Evolutionary conservation across 2,329 filamentous ascomycete genomes (phyloP), one percentile per base, ranked within the genome.

Genomic region (Bipolaris zeicola): DNA sequence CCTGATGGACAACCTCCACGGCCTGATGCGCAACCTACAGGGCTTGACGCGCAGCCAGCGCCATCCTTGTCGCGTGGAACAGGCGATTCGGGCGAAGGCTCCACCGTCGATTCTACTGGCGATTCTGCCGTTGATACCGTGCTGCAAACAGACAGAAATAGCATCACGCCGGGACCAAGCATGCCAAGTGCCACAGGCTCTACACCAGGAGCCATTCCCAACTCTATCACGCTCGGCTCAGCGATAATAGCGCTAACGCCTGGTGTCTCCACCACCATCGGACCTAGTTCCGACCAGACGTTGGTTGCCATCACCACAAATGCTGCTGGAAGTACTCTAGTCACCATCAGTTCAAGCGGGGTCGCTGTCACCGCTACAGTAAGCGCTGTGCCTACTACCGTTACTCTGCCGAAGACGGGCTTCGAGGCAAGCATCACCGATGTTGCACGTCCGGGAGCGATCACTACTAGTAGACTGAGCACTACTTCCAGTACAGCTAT

Each of bases 291-390:
- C 22, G 24, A 43, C 13, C 57, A 63, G 1, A 73, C 69, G 1
- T 61, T 65, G 22, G 45, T 74, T 13, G 65, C 55, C 5, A 58
- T 74, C 6, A 61, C 61, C 5, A 71, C 69, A 3, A 58, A 71
- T 42, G 38, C 33, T n/a, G 51, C 54, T 8, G 69, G 68, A 16
- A 63, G 68, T 13, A 71, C 68, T 0, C 50, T 71, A 3, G 61
- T 73, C 7, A 62, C 66, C 2, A 50, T 72, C 16, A 68, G 65
- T 50, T 68, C 68, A 4, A 71, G 67, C 37, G 70, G 69, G 22
- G 65, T 62, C 3, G 65, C 65, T 5, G 51, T 70, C n/a, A 69
- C 62, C 11, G 67, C 70, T 5, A 71, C 67, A 1, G 47, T 72
- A 7, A 63, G 67, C 13, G 48, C 63, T 16, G 62, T 57, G 24